Evolutionary conservation across 1,139 yeast genomes (phyloP).

Genomic region (Citeromyces hawaiiensis): DNA sequence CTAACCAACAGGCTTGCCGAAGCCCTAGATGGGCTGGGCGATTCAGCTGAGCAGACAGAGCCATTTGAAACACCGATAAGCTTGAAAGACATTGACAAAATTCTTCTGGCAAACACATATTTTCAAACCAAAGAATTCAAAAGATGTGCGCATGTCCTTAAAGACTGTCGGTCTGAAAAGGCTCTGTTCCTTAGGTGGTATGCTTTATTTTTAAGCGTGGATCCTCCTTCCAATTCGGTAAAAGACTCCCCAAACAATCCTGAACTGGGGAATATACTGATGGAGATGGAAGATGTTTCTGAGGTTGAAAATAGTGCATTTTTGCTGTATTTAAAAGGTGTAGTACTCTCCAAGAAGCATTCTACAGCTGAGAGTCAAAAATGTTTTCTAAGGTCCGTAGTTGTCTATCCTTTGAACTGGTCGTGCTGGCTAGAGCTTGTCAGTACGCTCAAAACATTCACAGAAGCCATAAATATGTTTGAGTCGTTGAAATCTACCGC

Average conservation of each 20-base stretch:
- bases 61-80: constrained; percentile 2
- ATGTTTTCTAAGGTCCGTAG: constrained; percentile 42
- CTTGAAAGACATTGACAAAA: constrained; percentile 25
- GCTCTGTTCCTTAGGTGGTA: constrained; percentile 58
- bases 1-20: constrained; percentile 29
- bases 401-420: constrained; percentile 78
- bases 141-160: constrained; percentile 52
- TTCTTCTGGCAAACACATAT: constrained; percentile 56
- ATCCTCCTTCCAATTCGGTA: constrained; percentile 25
- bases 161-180: constrained; percentile 35
- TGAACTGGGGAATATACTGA: constrained; percentile 18
- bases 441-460: constrained; percentile 47
- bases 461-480: constrained; percentile 41
- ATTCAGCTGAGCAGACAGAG: constrained; percentile 1
- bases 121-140: constrained; percentile 82
- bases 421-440: constrained; percentile 83
- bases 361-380: constrained; percentile 46
- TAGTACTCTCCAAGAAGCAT: constrained; percentile 50
- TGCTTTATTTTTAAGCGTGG: constrained; percentile 38
- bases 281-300: constrained; percentile 24
- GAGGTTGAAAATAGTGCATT: constrained; percentile 33
- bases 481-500: constrained; percentile 22
- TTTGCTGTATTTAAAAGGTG: constrained; percentile 56
- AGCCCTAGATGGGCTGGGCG: constrained; percentile 3
- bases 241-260: constrained; percentile 8